Conservation (phyloP, 2,329 filamentous ascomycete species). For the Microdochium nivale region DNA sequence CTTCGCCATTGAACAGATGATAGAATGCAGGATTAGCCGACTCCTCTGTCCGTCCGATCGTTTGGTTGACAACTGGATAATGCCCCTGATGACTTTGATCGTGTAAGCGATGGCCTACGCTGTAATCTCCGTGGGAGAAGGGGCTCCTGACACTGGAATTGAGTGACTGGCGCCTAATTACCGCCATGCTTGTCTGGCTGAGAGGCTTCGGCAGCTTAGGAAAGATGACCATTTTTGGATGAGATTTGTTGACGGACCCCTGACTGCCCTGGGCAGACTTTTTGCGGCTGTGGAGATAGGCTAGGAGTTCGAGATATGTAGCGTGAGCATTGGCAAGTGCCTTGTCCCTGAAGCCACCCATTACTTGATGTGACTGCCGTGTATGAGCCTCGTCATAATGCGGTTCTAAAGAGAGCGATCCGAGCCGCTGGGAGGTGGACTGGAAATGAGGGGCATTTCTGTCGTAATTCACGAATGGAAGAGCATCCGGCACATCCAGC, state of each 20-base stretch:
- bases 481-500: slow-evolving; percentile 17
- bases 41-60: slow-evolving; percentile 9
- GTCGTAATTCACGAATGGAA: slow-evolving; percentile 28
- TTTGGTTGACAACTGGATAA: neutral
- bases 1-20: slow-evolving; percentile 13
- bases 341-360: slow-evolving; percentile 53
- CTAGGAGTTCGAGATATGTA: slow-evolving; percentile 62
- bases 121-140: slow-evolving; percentile 6
- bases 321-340: slow-evolving; percentile 62
- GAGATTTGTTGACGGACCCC: slow-evolving; percentile 24
- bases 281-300: slow-evolving; percentile 53
- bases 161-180: slow-evolving; percentile 9
- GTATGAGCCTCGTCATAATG: slow-evolving; percentile 11
- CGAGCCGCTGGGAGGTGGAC: slow-evolving; percentile 20
- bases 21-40: slow-evolving; percentile 11
- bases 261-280: slow-evolving; percentile 31
- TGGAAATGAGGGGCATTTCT: slow-evolving; percentile 10
- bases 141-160: slow-evolving; percentile 6
- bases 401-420: slow-evolving; percentile 20
- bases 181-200: slow-evolving; percentile 6
- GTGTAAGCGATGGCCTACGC: neutral
- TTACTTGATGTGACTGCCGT: slow-evolving; percentile 9
- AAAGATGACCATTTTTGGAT: slow-evolving; percentile 44
- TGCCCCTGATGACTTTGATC: neutral
- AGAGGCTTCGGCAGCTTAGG: slow-evolving; percentile 38